phyloP scores from a whole-genome alignment of 169 alveolate genomes.

The Sarcocystis neurona region DNA sequence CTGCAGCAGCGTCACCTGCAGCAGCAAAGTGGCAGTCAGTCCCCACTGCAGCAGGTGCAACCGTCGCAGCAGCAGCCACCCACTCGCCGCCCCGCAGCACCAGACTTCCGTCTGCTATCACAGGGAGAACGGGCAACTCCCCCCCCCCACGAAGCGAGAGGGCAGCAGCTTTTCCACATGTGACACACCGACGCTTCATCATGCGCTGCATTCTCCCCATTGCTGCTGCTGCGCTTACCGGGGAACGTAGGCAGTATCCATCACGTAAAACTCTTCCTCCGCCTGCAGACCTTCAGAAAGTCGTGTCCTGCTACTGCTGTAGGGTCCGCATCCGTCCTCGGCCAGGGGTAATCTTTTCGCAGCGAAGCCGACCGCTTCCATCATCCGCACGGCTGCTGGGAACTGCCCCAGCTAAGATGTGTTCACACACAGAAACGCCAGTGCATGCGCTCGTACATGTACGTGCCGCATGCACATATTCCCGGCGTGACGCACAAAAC shows the following conservation, averaged over 20 bases:
- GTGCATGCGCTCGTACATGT: background rate
- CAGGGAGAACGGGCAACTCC: too few species aligned
- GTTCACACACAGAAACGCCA: background rate
- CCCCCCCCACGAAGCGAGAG: too few species aligned
- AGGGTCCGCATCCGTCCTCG: background rate
- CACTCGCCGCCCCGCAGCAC: too few species aligned
- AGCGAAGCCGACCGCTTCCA: conserved; percentile 28
- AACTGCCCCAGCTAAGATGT: background rate
- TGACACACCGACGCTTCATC: background rate
- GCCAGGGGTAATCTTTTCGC: background rate
- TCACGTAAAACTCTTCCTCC: background rate
- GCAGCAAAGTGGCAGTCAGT: too few species aligned
- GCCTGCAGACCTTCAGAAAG: background rate
- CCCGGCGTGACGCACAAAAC: background rate
- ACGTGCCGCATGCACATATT: background rate
- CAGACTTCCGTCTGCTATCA: too few species aligned
- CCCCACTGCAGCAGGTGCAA: too few species aligned
- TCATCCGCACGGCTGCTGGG: conserved; percentile 42
- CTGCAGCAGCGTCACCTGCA: too few species aligned
- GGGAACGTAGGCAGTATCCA: conserved; percentile 18
- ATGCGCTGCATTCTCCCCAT: background rate
- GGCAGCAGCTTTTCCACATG: too few species aligned
- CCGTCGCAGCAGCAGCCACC: too few species aligned
- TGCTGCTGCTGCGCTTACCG: too few species aligned
- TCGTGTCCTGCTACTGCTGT: too few species aligned